These are phyloP conservation scores for Fusarium sp. DNA, from an alignment of 2,329 filamentous ascomycete genomes.

Conservation along the genomic window DNA sequence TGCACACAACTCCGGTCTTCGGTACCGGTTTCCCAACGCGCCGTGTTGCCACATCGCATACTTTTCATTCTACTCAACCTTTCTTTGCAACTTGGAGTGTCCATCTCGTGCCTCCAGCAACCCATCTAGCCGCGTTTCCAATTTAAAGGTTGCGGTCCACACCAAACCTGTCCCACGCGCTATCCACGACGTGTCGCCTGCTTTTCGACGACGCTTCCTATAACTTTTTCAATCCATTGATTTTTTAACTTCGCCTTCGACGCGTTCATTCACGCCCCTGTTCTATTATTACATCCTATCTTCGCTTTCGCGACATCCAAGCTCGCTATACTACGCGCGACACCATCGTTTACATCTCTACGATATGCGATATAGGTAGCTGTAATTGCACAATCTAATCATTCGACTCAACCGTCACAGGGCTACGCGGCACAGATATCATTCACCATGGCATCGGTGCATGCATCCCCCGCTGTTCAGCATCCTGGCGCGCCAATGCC, in stretches of 20 bases:
- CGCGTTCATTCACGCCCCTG: slow-evolving; percentile 42
- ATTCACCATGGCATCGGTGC: slow-evolving; percentile 81
- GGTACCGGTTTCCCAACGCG: slow-evolving; percentile 57
- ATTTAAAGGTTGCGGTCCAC: slow-evolving; percentile 38
- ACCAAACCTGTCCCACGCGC: slow-evolving; percentile 45
- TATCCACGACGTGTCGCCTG: slow-evolving; percentile 45
- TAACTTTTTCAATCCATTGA: slow-evolving; percentile 33
- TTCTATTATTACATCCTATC: slow-evolving; percentile 30
- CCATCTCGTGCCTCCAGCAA: slow-evolving; percentile 37
- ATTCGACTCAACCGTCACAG: slow-evolving; percentile 43
- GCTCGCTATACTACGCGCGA: slow-evolving; percentile 39
- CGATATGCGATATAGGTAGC: slow-evolving; percentile 56
- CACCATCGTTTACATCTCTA: slow-evolving; percentile 39
- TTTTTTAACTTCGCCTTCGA: slow-evolving; percentile 39
- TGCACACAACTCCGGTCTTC: slow-evolving; percentile 59
- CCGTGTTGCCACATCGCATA: slow-evolving; percentile 55
- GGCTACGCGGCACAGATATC: slow-evolving; percentile 34
- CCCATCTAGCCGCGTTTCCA: slow-evolving; percentile 39
- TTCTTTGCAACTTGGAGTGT: slow-evolving; percentile 41
- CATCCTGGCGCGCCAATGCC: slow-evolving; percentile 72
- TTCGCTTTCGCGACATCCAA: slow-evolving; percentile 45
- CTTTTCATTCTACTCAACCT: slow-evolving; percentile 55
- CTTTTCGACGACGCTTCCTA: slow-evolving; percentile 35
- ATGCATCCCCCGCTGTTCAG: slow-evolving; percentile 76
- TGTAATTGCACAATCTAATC: slow-evolving; percentile 39